Conservation (phyloP, 768 basidiomycete genomes). For the Mycena olivaceomarginata region DNA sequence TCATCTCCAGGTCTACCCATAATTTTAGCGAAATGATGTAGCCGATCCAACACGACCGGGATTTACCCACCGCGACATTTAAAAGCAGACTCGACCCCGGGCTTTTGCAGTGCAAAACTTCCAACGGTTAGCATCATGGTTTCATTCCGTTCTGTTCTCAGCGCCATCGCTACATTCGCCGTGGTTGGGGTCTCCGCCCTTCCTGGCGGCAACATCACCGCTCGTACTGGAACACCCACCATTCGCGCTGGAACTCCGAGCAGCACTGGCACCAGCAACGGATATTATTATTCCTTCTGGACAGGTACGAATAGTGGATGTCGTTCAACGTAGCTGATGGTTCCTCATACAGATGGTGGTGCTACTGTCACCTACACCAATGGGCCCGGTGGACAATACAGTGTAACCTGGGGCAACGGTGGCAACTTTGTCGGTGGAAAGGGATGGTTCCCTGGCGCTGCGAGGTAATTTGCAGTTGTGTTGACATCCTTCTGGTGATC, state of each 20-base stretch:
- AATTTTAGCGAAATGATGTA: slow-evolving; percentile 9
- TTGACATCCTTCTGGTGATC: background rate
- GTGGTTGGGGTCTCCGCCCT: slow-evolving; percentile 39
- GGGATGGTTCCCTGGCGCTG: slow-evolving; percentile 57
- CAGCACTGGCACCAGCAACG: slow-evolving; percentile 53
- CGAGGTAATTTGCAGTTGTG: slow-evolving; percentile 37
- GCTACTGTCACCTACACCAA: slow-evolving; percentile 55
- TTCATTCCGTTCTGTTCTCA: slow-evolving; percentile 36
- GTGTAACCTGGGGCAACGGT: slow-evolving; percentile 50
- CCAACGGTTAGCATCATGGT: slow-evolving; percentile 34
- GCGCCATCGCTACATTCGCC: slow-evolving; percentile 19
- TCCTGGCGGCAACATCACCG: slow-evolving; percentile 36
- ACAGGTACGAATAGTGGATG: no score
- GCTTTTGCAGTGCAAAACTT: background rate
- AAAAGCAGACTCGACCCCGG: background rate
- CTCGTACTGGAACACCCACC: slow-evolving; percentile 20
- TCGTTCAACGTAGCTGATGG: slow-evolving; percentile 22
- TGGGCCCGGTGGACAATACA: slow-evolving; percentile 52
- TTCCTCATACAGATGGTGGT: slow-evolving; percentile 52
- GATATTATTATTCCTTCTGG: slow-evolving; percentile 49
- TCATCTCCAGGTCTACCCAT: background rate
- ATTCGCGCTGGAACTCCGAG: slow-evolving; percentile 21
- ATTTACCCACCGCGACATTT: slow-evolving; percentile 4
- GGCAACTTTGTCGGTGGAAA: slow-evolving; percentile 58
- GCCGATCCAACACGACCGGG: background rate